Conservation (phyloP, 768 basidiomycete genomes). For the Macrolepiota dolichaula region DNA sequence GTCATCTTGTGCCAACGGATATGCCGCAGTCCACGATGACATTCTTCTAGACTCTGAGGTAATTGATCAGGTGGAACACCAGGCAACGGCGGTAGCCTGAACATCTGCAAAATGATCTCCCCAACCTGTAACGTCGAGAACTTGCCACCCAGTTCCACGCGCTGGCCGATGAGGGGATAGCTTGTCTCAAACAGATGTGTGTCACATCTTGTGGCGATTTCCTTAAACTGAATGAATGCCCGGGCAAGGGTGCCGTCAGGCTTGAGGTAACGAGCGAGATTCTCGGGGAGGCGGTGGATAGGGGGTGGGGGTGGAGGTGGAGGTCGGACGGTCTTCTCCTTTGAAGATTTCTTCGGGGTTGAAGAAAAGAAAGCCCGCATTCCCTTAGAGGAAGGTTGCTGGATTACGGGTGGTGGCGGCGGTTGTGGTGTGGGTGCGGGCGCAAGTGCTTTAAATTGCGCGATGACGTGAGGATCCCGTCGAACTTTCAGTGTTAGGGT, state of each 20-base stretch:
- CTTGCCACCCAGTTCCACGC: slow-evolving; percentile 52
- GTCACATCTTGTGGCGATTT: slow-evolving; percentile 80
- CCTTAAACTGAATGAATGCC: slow-evolving; percentile 86
- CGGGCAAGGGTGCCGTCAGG: slow-evolving; percentile 86
- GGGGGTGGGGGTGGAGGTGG: slow-evolving; percentile 35
- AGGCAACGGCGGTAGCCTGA: slow-evolving; percentile 86
- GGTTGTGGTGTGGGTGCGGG: slow-evolving; percentile 27
- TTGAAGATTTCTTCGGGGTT: slow-evolving; percentile 63
- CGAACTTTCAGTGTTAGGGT: slow-evolving; percentile 86
- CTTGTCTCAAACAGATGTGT: slow-evolving; percentile 80
- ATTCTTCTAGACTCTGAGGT: slow-evolving; percentile 92
- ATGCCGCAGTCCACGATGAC: slow-evolving; percentile 81
- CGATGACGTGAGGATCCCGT: slow-evolving; percentile 78
- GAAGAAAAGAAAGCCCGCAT: slow-evolving; percentile 76
- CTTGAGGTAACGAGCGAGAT: slow-evolving; percentile 78
- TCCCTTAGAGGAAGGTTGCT: slow-evolving; percentile 55
- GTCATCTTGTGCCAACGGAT: slow-evolving; percentile 94
- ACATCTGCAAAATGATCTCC: slow-evolving; percentile 86
- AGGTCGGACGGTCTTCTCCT: slow-evolving; percentile 40
- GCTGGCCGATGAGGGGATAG: slow-evolving; percentile 79
- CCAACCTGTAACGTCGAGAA: slow-evolving; percentile 72
- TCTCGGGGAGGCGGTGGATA: slow-evolving; percentile 56
- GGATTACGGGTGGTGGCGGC: slow-evolving; percentile 31
- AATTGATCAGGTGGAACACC: slow-evolving; percentile 74
- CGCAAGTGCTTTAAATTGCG: slow-evolving; percentile 68